A percentile compares a stretch with the other conserved stretches of the same genome.
phyloP scores from a whole-genome alignment of 441 rosid genomes.

The Pelargonium fulgidum region DNA sequence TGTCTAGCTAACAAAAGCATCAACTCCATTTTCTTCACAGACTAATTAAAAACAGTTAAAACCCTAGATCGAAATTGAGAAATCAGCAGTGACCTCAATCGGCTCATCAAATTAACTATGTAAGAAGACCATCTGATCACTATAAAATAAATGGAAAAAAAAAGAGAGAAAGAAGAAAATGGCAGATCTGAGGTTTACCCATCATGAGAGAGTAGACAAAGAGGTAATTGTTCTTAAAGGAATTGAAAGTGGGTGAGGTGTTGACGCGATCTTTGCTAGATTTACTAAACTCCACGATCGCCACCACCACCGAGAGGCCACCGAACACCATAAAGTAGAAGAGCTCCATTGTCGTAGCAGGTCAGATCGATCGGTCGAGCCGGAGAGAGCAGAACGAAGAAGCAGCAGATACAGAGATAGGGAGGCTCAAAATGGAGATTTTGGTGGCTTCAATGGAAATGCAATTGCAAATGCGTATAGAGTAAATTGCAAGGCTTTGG shows the following conservation, averaged over 20 bases:
- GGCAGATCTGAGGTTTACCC: slow-evolving; percentile 36
- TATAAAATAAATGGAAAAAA: background rate
- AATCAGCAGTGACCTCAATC: background rate
- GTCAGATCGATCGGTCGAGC: background rate
- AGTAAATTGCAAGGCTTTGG: too few relatives aligned
- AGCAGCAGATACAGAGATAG: background rate
- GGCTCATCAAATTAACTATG: too few relatives aligned
- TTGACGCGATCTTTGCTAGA: slow-evolving; percentile 55
- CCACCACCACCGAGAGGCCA: slow-evolving; percentile 45
- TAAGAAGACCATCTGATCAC: too few relatives aligned
- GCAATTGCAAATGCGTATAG: too few relatives aligned
- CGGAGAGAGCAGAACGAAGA: background rate
- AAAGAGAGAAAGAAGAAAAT: background rate
- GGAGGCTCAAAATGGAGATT: too few relatives aligned
- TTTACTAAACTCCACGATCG: slow-evolving; percentile 55
- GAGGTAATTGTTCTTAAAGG: slow-evolving; percentile 77
- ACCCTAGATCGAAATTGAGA: slow-evolving; percentile 4
- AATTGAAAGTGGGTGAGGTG: slow-evolving; percentile 56
- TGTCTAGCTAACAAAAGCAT: slow-evolving; percentile 1
- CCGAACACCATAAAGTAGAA: slow-evolving; percentile 59
- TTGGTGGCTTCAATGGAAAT: too few relatives aligned
- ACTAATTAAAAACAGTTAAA: background rate
- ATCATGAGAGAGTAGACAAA: slow-evolving; percentile 79
- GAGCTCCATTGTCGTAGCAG: slow-evolving; percentile 43
- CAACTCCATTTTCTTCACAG: background rate